A percentile compares a stretch with the other conserved stretches of the same genome.
Evolutionary conservation across 1,284 basidiomycete species (phyloP).

Genomic region (Coniferiporia weirii): DNA sequence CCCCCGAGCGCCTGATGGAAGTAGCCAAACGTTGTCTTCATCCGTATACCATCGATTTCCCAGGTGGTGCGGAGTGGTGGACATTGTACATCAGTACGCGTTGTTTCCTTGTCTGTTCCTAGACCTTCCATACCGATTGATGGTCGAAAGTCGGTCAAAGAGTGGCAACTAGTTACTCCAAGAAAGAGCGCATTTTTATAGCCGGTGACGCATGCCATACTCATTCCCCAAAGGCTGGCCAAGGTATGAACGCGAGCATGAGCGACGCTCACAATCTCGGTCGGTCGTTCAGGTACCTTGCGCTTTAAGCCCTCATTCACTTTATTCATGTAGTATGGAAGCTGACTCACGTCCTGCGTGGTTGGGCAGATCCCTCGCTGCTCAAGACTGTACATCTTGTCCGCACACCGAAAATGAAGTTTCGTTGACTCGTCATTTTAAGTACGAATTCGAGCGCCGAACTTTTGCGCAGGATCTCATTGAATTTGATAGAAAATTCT

Average conservation of each 20-base stretch:
- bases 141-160: conserved; percentile 58
- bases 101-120: background rate
- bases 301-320: background rate
- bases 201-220: conserved; percentile 82
- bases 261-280: conserved; percentile 77
- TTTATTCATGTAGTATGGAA: conserved; percentile 57
- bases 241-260: conserved; percentile 81
- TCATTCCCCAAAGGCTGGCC: conserved; percentile 76
- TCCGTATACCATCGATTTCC: conserved; percentile 62
- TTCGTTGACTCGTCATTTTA: background rate
- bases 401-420: background rate
- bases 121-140: background rate
- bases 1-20: conserved; percentile 34
- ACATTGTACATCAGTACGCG: conserved; percentile 59
- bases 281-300: conserved; percentile 23
- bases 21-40: conserved; percentile 46
- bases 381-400: conserved; percentile 57
- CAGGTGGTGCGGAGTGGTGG: conserved; percentile 71
- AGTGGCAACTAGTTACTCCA: conserved; percentile 64
- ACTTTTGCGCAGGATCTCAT: conserved; percentile 80
- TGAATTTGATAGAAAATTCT: conserved; percentile 72
- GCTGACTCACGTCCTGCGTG: conserved; percentile 64
- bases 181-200: conserved; percentile 71
- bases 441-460: conserved; percentile 71
- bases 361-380: conserved; percentile 59